These are phyloP conservation scores for Ophiocordyceps robertsii DNA, from an alignment of 2,329 filamentous ascomycete genomes.

Conservation along the genomic window DNA sequence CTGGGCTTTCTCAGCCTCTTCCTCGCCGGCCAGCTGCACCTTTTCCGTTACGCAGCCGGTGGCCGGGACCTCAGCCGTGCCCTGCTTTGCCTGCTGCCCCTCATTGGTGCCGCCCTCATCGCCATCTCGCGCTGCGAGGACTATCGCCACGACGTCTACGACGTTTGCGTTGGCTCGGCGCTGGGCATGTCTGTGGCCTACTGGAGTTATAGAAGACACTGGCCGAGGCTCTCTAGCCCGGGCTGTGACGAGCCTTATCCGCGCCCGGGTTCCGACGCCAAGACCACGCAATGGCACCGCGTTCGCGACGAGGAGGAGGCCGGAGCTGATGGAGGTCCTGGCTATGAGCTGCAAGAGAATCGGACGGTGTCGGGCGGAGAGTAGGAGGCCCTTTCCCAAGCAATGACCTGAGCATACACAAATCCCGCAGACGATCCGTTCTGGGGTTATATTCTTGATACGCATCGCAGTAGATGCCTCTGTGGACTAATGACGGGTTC, in stretches of 20 bases:
- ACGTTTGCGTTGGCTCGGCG: constrained; percentile 47
- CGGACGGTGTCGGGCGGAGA: constrained; percentile 11
- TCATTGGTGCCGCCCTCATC: constrained; percentile 52
- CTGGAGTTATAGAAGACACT: constrained; percentile 54
- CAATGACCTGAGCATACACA: too few relatives aligned
- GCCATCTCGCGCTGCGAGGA: constrained; percentile 57
- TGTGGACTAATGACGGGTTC: too few relatives aligned
- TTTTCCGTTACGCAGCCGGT: constrained; percentile 33
- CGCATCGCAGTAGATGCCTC: too few relatives aligned
- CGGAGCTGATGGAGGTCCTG: constrained; percentile 21
- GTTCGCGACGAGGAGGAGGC: constrained; percentile 42
- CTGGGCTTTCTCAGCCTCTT: constrained; percentile 63
- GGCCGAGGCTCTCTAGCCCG: constrained; percentile 38
- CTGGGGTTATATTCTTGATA: too few relatives aligned
- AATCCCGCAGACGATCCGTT: too few relatives aligned
- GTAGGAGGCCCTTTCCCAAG: neutral
- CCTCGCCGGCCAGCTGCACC: constrained; percentile 50
- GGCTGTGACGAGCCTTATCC: constrained; percentile 46
- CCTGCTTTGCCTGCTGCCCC: constrained; percentile 41
- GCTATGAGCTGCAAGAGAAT: constrained; percentile 10
- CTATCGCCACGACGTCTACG: constrained; percentile 59
- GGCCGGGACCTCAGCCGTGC: constrained; percentile 41
- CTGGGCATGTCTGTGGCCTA: constrained; percentile 48
- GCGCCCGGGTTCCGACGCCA: constrained; percentile 23
- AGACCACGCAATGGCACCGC: constrained; percentile 23